Percentiles rank a stretch among this genome's conserved stretches.
Evolutionary conservation across 345 rosid genomes (phyloP).

Genomic region (Lepidium aucheri): DNA sequence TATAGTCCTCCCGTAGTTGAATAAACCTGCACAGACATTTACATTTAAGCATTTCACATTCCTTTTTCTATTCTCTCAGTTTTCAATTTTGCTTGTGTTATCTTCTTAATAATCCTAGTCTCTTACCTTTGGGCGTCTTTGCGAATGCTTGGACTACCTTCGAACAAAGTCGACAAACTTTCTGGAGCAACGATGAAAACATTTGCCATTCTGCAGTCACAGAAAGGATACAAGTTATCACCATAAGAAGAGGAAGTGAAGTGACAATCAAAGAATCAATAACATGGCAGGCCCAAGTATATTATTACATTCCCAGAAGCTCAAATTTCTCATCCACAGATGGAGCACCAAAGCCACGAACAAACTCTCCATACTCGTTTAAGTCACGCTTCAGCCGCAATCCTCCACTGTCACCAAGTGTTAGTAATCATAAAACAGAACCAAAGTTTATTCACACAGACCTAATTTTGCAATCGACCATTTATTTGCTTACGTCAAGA

Average conservation of each 20-base stretch:
- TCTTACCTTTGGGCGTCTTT: conserved; percentile 80
- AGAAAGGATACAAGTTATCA: not conserved
- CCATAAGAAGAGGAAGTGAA: not conserved
- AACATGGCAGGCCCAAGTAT: conserved; percentile 17
- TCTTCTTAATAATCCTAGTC: not conserved
- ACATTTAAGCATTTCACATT: not conserved
- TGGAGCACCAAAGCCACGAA: conserved; percentile 80
- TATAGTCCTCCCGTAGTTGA: conserved; percentile 91
- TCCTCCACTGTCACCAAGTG: conserved; percentile 64
- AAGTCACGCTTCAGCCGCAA: conserved; percentile 93
- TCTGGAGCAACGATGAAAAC: conserved; percentile 97
- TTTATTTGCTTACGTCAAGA: not conserved
- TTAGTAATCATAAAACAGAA: not conserved
- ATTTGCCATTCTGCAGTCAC: conserved; percentile 70
- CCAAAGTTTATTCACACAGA: not conserved
- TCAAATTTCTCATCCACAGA: conserved; percentile 95
- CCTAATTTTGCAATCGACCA: not conserved
- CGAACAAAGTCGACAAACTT: conserved; percentile 82
- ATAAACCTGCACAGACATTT: conserved; percentile 61
- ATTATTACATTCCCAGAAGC: conserved; percentile 70
- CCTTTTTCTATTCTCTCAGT: not conserved
- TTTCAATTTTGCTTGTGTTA: not conserved
- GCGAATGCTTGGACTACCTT: conserved; percentile 90
- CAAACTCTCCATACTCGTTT: conserved; percentile 82
- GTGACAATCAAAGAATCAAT: not conserved